Evolutionary conservation across 768 basidiomycete species (phyloP).

Genomic region (Trametes cubensis): DNA sequence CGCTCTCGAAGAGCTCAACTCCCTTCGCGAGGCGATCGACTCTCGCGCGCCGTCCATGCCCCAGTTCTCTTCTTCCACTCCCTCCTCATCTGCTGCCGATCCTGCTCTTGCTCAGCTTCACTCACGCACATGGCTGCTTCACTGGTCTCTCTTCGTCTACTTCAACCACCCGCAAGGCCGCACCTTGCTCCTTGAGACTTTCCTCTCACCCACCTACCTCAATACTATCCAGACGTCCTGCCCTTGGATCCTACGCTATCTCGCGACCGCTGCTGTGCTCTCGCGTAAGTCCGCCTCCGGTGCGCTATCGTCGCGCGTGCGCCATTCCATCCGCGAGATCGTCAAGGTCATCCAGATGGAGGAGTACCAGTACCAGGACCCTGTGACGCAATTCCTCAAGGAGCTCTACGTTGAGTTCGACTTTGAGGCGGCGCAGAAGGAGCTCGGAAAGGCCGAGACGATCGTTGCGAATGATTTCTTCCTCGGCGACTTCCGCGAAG

Average conservation of each 20-base stretch:
- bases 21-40: conserved; percentile 91
- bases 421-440: conserved; percentile 90
- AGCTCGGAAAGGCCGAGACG: conserved; percentile 74
- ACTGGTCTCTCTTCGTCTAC: conserved; percentile 98
- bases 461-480: conserved; percentile 95
- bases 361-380: conserved; percentile 95
- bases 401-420: conserved; percentile 96
- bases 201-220: conserved; percentile 94
- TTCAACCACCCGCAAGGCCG: conserved; percentile 95
- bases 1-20: conserved; percentile 94
- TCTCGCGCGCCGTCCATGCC: conserved; percentile 60
- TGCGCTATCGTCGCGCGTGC: conserved; percentile 68
- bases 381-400: conserved; percentile 90
- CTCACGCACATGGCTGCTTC: conserved; percentile 93
- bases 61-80: conserved; percentile 37
- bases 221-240: conserved; percentile 97
- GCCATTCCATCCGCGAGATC: conserved; percentile 87
- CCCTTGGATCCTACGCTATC: conserved; percentile 94
- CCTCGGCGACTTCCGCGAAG: conserved; percentile 85
- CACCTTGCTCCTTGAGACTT: conserved; percentile 91
- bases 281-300: conserved; percentile 75
- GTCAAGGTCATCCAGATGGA: conserved; percentile 94
- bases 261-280: conserved; percentile 90
- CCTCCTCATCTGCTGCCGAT: conserved; percentile 42
- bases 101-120: conserved; percentile 87